Evolutionary conservation across 495 filamentous ascomycete species (phyloP).

Genomic region (Penicillium robsamsonii): DNA sequence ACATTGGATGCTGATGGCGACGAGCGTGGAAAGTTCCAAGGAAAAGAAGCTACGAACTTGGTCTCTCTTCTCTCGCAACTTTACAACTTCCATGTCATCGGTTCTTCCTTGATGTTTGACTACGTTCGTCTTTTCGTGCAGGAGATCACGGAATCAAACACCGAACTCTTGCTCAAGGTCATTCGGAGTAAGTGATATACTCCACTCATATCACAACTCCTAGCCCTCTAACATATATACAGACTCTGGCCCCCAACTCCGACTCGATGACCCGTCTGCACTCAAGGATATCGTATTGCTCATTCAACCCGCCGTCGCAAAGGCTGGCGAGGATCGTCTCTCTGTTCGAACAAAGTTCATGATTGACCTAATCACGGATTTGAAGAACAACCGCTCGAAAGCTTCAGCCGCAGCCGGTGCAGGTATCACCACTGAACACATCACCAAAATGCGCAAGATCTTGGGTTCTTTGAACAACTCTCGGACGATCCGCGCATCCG

Average conservation of each 20-base stretch:
- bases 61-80: conserved; percentile 81
- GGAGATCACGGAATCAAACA: conserved; percentile 81
- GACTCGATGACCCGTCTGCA: conserved; percentile 87
- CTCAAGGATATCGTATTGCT: conserved; percentile 85
- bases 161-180: conserved; percentile 83
- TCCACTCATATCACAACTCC: too few species aligned
- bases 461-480: conserved; percentile 68
- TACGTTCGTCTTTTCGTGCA: conserved; percentile 76
- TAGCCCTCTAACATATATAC: conserved; percentile 10
- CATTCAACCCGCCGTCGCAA: conserved; percentile 68
- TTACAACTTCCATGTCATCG: conserved; percentile 88
- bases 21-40: conserved; percentile 44
- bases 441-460: conserved; percentile 78
- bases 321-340: conserved; percentile 63
- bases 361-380: conserved; percentile 92
- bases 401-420: conserved; percentile 61
- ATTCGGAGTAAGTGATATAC: conserved; percentile 57
- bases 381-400: conserved; percentile 92
- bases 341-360: conserved; percentile 94
- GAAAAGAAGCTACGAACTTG: conserved; percentile 74
- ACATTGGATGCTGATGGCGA: conserved; percentile 53
- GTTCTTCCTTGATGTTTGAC: conserved; percentile 81
- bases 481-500: conserved; percentile 64
- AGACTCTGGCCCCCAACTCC: conserved; percentile 74
- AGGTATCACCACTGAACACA: conserved; percentile 67